A percentile compares a stretch with the other conserved stretches of the same genome.
phyloP scores from a whole-genome alignment of 2,329 filamentous ascomycete species.

The Clonostachys byssicola region DNA sequence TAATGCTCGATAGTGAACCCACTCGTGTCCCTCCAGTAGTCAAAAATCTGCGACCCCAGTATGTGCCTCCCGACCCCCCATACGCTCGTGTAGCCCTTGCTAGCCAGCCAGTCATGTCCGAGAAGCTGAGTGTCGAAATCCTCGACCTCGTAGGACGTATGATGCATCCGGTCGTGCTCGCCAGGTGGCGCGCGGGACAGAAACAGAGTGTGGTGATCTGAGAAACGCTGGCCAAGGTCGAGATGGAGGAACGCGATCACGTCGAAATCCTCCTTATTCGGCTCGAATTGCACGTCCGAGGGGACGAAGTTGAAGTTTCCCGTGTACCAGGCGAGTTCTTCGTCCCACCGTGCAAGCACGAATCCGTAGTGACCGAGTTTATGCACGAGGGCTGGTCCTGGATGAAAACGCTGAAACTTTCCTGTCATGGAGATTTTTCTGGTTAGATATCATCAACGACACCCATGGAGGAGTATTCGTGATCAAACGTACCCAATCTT shows the following conservation, averaged over 20 bases:
- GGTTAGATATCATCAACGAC: background rate
- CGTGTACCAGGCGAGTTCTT: constrained; percentile 27
- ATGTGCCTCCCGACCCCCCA: constrained; percentile 62
- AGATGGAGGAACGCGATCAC: constrained; percentile 45
- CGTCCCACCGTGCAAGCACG: constrained; percentile 20
- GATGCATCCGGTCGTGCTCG: constrained; percentile 9
- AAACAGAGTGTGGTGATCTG: constrained; percentile 55
- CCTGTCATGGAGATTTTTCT: constrained; percentile 4
- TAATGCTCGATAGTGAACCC: constrained; percentile 56
- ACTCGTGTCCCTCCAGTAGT: constrained; percentile 56
- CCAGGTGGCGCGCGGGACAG: constrained; percentile 21
- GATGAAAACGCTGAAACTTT: constrained; percentile 22
- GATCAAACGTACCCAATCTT: background rate
- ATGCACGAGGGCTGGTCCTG: constrained; percentile 23
- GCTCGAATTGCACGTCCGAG: constrained; percentile 18
- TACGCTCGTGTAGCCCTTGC: constrained; percentile 45
- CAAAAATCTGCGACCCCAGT: constrained; percentile 57
- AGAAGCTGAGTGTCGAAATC: constrained; percentile 58
- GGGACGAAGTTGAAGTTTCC: constrained; percentile 33
- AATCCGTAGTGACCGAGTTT: constrained; percentile 35
- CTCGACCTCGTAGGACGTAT: constrained; percentile 38
- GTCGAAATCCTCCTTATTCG: constrained; percentile 6
- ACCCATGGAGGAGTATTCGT: background rate
- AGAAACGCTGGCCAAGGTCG: constrained; percentile 40
- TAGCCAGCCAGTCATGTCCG: constrained; percentile 53